Conservation (phyloP, 495 filamentous ascomycete species). For the Choiromyces venosus region DNA sequence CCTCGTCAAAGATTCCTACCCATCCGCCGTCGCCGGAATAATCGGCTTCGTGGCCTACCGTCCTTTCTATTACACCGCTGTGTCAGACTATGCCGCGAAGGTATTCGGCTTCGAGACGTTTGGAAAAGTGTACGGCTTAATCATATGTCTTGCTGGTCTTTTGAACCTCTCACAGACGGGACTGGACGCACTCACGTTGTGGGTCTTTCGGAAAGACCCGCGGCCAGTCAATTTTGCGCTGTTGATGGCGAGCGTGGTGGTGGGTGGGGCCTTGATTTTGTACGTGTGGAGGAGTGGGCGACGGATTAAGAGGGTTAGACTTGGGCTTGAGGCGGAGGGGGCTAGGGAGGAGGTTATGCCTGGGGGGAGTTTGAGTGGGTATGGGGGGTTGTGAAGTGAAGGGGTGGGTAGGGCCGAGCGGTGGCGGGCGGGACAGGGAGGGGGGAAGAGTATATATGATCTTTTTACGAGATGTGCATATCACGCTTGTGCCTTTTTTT, state of each 20-base stretch:
- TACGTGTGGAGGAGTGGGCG: slow-evolving; percentile 53
- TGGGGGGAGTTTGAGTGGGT: slow-evolving; percentile 33
- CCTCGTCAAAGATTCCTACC: slow-evolving; percentile 58
- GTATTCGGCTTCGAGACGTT: slow-evolving; percentile 96
- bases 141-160: slow-evolving; percentile 82
- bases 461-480: background rate
- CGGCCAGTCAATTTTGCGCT: slow-evolving; percentile 71
- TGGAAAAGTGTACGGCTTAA: slow-evolving; percentile 89
- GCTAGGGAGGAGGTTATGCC: slow-evolving; percentile 42
- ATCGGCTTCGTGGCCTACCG: slow-evolving; percentile 72
- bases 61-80: slow-evolving; percentile 70
- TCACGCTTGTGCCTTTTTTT: slow-evolving; percentile 8
- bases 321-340: slow-evolving; percentile 45
- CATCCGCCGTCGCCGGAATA: slow-evolving; percentile 73
- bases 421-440: no score
- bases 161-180: slow-evolving; percentile 82
- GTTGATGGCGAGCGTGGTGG: slow-evolving; percentile 54
- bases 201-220: slow-evolving; percentile 64
- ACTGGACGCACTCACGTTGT: slow-evolving; percentile 73
- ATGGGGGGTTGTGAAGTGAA: slow-evolving; percentile 16
- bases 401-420: background rate
- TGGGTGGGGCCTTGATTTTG: slow-evolving; percentile 53
- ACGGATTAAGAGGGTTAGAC: slow-evolving; percentile 39
- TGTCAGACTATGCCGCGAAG: slow-evolving; percentile 84
- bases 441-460: background rate